Base-by-base conservation (phyloP, 169 alveolate genomes). In the Eimeria tenella region DNA sequence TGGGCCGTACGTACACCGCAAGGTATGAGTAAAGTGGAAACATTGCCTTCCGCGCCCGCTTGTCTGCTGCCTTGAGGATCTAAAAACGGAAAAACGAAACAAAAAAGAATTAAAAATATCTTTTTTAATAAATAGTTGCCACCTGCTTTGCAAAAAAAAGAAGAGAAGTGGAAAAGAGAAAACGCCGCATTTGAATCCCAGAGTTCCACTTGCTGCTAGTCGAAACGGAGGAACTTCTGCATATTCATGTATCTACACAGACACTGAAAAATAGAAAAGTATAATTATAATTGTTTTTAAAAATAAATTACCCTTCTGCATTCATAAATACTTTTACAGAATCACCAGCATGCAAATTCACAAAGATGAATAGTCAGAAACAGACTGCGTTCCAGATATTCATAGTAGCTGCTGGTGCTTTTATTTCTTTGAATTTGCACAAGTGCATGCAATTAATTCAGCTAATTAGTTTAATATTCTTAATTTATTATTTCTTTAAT, bases 1-100 rank as follows among this genome's bases (percentile, higher is more conserved):
- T 19, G 42, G 75, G 75, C 49, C 19, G 75, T 65, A 23, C 31
- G 31, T 65, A 65, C 5, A 65, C 75, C 1, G 75, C 75, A 65
- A 65, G 75, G 31, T 65, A 65, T 19, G 75, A 65, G 31, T 65
- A 65, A 65, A 65, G 75, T 9, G 75, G 75, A 8, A 65, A 65
- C 21, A 65, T 13, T 11, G 31, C 75, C 31, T 65, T 65, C 13
- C 75, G 21, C 13, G 75, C 75, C 5, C 75, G 21, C 19, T 23
- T 65, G 31, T 65, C 75, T 19, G 75, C 75, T 17, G 75, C 75
- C 1, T 65, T 65, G 42, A 65, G n/a, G 7, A 65, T 65, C 75
- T 65, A 25, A 17, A 65, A n/a, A 65, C 10, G 1, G 5, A 65
- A 11, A 65, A 65, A 23, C 21, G 1, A 65, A 65, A 4, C 19